These are phyloP conservation scores for Leccinum variicolor DNA, from an alignment of 768 basidiomycete genomes.

Conservation along the genomic window DNA sequence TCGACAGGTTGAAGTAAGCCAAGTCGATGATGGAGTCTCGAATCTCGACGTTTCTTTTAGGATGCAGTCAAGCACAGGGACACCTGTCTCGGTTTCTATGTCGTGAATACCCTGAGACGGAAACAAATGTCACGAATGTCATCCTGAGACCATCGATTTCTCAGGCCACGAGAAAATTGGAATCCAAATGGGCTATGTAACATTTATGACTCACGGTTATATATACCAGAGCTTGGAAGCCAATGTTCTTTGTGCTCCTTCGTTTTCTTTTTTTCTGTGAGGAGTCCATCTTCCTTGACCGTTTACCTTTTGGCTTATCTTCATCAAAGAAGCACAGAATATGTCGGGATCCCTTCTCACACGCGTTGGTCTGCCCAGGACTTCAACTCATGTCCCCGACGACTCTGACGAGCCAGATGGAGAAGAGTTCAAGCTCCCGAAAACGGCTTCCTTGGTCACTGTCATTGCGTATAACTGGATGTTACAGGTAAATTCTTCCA, in stretches of 20 bases:
- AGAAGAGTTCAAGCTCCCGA: constrained; percentile 46
- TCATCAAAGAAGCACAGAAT: background rate
- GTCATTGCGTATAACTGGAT: constrained; percentile 42
- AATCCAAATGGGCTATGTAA: background rate
- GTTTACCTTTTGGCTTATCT: background rate
- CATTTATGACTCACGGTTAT: background rate
- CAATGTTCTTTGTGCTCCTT: background rate
- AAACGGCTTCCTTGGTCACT: constrained; percentile 43
- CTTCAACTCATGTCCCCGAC: background rate
- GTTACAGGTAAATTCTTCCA: constrained; percentile 10
- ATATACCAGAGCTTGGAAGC: background rate
- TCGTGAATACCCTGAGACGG: background rate
- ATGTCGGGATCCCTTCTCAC: background rate
- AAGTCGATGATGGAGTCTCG: too few relatives aligned
- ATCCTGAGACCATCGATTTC: background rate
- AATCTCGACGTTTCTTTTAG: too few relatives aligned
- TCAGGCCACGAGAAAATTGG: background rate
- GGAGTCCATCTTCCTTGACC: background rate
- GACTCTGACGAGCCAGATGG: constrained; percentile 15
- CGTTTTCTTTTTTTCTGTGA: background rate
- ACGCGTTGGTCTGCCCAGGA: background rate
- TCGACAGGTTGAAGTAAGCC: too few relatives aligned
- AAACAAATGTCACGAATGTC: background rate
- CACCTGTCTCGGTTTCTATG: background rate
- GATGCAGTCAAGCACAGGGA: background rate